Base-by-base conservation (phyloP, 78 protist species). In the Pigoraptor vietnamica region DNA sequence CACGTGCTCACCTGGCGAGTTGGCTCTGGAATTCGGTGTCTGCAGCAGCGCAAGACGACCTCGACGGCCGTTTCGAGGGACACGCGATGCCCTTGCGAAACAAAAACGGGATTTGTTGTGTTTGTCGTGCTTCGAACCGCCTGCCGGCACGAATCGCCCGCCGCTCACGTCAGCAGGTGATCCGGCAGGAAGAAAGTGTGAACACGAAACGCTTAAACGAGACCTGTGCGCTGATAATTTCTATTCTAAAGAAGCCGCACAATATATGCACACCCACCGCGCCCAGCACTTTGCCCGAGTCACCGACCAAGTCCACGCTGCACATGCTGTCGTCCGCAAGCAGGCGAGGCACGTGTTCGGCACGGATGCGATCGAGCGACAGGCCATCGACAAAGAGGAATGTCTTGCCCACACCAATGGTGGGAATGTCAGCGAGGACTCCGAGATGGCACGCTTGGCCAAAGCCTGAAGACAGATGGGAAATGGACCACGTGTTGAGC, bases 401-500 rank as follows among this genome's bases (percentile, higher is more conserved):
- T 19, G 90, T 90, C 39, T 93, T 93, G 34, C 91, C 92, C 10
- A 90, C n/a, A 40, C 95, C 95, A 32, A 91, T 33, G 10, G 93
- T 89, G 24, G 95, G 93, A 1, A 93, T 14, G 34, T 89, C 87
- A 32, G 56, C 32, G 0, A 79, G 40, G 19, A 93, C 93, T 0
- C 92, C 92, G 34, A 93, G 88, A 29, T 93, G 93, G 32, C 92
- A 83, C 14, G 95, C 95, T 25, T 90, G 87, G 29, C 95, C 95
- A 35, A 93, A 86, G n/a, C 94, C 93, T 91, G 87, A 1, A 24
- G n/a, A n/a, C n/a, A 37, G 29, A 48, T 48, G 67, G 14, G 6
- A 48, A 6, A 48, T 14, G 14, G 14, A 48, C 6, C 67, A 48
- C 67, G 67, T 48, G 6, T 48, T 48, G 67, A 14, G n/a, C 29